Evolutionary conservation across 805 yeast genomes (phyloP).

Genomic region (Lipomyces starkeyi): DNA sequence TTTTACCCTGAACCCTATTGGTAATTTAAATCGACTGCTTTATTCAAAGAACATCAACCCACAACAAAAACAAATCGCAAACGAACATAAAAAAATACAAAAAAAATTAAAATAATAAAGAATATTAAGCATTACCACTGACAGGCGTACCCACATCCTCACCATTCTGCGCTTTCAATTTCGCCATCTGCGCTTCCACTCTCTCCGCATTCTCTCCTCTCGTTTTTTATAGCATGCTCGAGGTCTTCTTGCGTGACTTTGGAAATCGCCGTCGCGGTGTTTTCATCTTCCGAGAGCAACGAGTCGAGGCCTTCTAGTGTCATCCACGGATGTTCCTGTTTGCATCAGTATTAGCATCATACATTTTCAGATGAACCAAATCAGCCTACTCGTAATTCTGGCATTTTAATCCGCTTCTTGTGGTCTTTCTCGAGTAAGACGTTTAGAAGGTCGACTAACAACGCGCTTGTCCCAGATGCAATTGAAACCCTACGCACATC

Average conservation of each 20-base stretch:
- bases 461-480: slow-evolving; percentile 35
- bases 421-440: slow-evolving; percentile 73
- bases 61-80: too few species aligned
- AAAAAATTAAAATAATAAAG: too few species aligned
- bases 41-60: too few species aligned
- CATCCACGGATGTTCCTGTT: slow-evolving; percentile 66
- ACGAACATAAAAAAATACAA: too few species aligned
- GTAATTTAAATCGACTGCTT: too few species aligned
- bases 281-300: slow-evolving; percentile 47
- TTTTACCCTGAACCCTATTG: too few species aligned
- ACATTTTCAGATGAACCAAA: background rate
- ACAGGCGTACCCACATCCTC: background rate
- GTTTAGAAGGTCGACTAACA: slow-evolving; percentile 62
- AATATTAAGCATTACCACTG: too few species aligned
- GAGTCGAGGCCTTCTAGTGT: slow-evolving; percentile 47
- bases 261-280: slow-evolving; percentile 43
- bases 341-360: background rate
- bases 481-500: background rate
- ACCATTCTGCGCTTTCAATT: background rate
- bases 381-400: slow-evolving; percentile 61
- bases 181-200: slow-evolving; percentile 7
- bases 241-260: slow-evolving; percentile 48
- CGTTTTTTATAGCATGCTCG: slow-evolving; percentile 46
- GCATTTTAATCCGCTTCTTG: slow-evolving; percentile 66
- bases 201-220: background rate